Evolutionary conservation across 208 protist genomes (phyloP).

Genomic region (Balamuthia mandrillaris): DNA sequence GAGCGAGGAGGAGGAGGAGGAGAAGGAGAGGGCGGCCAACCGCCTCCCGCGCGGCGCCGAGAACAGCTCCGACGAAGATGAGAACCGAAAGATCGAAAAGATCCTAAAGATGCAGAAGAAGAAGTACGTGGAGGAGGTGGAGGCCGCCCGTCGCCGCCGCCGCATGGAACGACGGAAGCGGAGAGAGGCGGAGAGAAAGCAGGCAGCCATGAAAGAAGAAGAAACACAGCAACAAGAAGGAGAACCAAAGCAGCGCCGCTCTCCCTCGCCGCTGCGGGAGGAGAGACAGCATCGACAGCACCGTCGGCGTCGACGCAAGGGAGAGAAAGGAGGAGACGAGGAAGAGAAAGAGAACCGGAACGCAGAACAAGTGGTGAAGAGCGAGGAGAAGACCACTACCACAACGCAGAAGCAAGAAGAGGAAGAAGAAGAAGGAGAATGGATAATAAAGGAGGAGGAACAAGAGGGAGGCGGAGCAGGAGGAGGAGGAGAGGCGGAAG

Average conservation of each 20-base stretch:
- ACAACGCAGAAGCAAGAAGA: neutral
- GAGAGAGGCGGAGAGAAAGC: neutral
- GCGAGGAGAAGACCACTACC: neutral
- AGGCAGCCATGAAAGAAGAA: neutral
- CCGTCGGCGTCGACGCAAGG: neutral
- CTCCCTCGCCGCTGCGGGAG: neutral
- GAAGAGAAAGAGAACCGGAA: neutral
- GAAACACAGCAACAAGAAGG: neutral
- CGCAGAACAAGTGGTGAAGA: neutral
- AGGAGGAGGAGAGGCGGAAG: neutral
- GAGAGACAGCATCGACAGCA: neutral
- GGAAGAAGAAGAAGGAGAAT: neutral
- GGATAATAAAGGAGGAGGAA: neutral
- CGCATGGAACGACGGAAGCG: neutral
- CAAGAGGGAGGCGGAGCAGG: neutral
- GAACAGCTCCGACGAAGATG: too few relatives aligned
- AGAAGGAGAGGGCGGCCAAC: neutral
- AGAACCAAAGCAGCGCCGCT: neutral
- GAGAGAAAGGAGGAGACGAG: neutral
- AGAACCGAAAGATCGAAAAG: neutral
- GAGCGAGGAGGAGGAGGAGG: neutral
- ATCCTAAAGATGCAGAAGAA: neutral
- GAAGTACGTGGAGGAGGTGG: neutral
- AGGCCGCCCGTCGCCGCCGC: neutral
- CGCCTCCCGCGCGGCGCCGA: too few relatives aligned